A percentile compares a stretch with the other conserved stretches of the same genome.
Conservation (phyloP, 1,139 yeast genomes). For the Debaryomyces coudertii region DNA sequence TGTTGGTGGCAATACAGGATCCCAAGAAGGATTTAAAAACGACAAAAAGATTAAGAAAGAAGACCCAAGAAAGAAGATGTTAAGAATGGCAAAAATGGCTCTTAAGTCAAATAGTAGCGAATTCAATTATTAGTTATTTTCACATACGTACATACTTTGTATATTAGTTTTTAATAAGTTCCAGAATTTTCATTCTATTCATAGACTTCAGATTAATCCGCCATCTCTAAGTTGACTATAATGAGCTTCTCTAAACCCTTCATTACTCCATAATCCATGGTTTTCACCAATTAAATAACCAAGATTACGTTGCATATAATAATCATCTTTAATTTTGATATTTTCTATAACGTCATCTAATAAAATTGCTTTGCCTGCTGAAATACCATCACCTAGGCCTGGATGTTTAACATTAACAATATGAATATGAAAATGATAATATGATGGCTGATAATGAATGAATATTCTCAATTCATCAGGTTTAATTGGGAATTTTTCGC, state of each 20-base stretch:
- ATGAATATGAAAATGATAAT: conserved; percentile 93
- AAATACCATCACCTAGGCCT: conserved; percentile 72
- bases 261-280: conserved; percentile 71
- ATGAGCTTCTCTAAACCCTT: conserved; percentile 25
- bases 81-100: conserved; percentile 75
- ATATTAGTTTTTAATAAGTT: conserved; percentile 1
- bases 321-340: conserved; percentile 53
- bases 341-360: conserved; percentile 83
- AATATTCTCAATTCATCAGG: conserved; percentile 67
- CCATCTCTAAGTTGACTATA: conserved; percentile 4
- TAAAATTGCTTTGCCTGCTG: conserved; percentile 80
- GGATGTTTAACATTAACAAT: conserved; percentile 76
- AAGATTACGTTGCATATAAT: conserved; percentile 42
- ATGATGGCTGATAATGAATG: conserved; percentile 93
- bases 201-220: neutral
- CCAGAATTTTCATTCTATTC: neutral
- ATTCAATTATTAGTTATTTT: conserved; percentile 57
- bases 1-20: conserved; percentile 25
- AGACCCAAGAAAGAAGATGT: conserved; percentile 70
- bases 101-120: conserved; percentile 67
- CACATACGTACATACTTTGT: conserved; percentile 1
- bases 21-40: conserved; percentile 22
- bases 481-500: conserved; percentile 39
- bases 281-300: conserved; percentile 72
- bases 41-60: conserved; percentile 50